A percentile compares a stretch with the other conserved stretches of the same genome.
Evolutionary conservation across 169 alveolate genomes (phyloP).

Genomic region (Perkinsus marinus): DNA sequence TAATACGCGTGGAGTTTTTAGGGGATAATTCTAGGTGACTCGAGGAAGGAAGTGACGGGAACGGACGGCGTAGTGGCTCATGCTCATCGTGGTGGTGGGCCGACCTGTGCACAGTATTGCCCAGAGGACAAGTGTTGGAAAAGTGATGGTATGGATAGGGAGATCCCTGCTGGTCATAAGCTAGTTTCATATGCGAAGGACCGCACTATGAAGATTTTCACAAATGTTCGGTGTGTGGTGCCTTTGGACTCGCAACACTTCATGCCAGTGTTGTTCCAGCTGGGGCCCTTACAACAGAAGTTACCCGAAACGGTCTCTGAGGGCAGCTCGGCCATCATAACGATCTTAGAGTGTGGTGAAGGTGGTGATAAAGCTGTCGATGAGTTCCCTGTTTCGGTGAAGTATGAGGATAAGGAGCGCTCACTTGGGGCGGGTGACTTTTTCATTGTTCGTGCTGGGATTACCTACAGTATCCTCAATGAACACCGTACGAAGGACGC

Average conservation of each 20-base stretch:
- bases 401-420: neutral
- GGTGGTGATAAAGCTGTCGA: neutral
- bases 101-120: neutral
- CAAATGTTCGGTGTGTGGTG: neutral
- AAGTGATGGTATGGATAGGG: neutral
- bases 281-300: neutral
- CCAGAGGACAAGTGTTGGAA: neutral
- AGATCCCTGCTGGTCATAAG: neutral
- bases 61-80: neutral
- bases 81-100: neutral
- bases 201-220: neutral
- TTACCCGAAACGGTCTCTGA: neutral
- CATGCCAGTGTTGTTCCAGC: neutral
- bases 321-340: neutral
- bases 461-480: neutral
- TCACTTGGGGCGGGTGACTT: neutral
- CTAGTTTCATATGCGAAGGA: neutral
- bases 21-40: neutral
- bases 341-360: neutral
- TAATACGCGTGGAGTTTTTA: no score
- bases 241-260: neutral
- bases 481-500: neutral
- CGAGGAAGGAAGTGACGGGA: neutral
- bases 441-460: neutral
- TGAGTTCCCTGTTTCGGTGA: neutral